Percentiles rank a stretch among this genome's conserved stretches.
These are phyloP conservation scores for Trichosporon sp. DNA, from an alignment of 1,284 basidiomycete species.

Conservation along the genomic window DNA sequence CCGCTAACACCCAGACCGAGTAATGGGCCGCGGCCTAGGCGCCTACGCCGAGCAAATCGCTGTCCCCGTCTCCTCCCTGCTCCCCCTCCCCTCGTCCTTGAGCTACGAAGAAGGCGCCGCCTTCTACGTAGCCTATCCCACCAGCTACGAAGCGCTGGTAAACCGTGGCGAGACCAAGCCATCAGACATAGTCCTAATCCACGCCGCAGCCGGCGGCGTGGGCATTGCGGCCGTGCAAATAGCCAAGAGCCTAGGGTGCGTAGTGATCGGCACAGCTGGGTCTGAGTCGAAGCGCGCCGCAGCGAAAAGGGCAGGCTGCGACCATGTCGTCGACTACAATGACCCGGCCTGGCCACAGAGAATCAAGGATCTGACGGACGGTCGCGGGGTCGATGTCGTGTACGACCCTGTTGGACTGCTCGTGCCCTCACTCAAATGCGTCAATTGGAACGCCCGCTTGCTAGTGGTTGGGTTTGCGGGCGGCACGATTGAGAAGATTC, in stretches of 20 bases:
- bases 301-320: constrained; percentile 43
- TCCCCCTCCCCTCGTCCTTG: constrained; percentile 60
- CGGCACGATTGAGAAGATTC: constrained; percentile 83
- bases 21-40: constrained; percentile 75
- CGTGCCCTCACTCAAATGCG: constrained; percentile 63
- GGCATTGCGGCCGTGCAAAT: constrained; percentile 85
- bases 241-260: constrained; percentile 59
- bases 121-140: constrained; percentile 17
- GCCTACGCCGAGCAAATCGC: constrained; percentile 69
- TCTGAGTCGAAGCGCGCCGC: constrained; percentile 46
- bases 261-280: constrained; percentile 50
- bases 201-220: constrained; percentile 79
- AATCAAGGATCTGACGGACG: constrained; percentile 60
- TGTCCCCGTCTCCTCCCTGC: constrained; percentile 53
- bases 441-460: constrained; percentile 87
- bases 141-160: constrained; percentile 70
- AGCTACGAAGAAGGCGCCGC: constrained; percentile 59
- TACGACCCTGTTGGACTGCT: constrained; percentile 71
- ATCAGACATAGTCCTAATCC: constrained; percentile 81
- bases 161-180: constrained; percentile 69
- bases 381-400: constrained; percentile 79
- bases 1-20: constrained; percentile 54
- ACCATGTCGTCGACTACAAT: constrained; percentile 48
- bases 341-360: constrained; percentile 49
- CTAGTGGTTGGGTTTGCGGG: constrained; percentile 88